These are phyloP conservation scores for Ephemerocybe angulata DNA, from an alignment of 768 basidiomycete genomes.

Conservation along the genomic window DNA sequence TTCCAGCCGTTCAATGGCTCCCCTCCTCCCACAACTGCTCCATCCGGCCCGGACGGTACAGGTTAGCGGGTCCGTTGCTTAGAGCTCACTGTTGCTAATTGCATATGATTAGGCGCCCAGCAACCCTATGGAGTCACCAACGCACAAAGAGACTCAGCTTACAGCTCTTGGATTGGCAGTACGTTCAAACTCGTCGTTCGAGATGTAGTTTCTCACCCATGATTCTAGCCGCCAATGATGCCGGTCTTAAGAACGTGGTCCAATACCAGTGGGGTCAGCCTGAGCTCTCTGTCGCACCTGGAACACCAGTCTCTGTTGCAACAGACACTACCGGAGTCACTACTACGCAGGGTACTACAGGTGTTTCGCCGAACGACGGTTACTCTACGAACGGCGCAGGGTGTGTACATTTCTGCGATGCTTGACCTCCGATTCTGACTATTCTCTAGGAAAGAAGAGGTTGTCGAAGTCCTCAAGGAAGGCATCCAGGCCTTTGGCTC, in stretches of 20 bases:
- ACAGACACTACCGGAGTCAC: background rate
- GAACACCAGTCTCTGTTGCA: slow-evolving; percentile 40
- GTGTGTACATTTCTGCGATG: slow-evolving; percentile 24
- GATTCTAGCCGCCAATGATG: slow-evolving; percentile 35
- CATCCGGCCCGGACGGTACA: slow-evolving; percentile 34
- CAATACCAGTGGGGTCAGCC: slow-evolving; percentile 61
- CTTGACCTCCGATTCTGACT: background rate
- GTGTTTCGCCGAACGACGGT: slow-evolving; percentile 64
- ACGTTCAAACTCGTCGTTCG: slow-evolving; percentile 13
- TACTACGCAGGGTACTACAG: slow-evolving; percentile 30
- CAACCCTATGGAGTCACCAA: slow-evolving; percentile 49
- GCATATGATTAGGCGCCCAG: slow-evolving; percentile 5
- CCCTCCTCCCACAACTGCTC: no score
- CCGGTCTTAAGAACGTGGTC: slow-evolving; percentile 41
- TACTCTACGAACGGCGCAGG: slow-evolving; percentile 43
- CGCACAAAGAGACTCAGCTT: slow-evolving; percentile 49
- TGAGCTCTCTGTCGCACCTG: slow-evolving; percentile 42
- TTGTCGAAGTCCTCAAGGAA: slow-evolving; percentile 27
- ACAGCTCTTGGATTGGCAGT: slow-evolving; percentile 51
- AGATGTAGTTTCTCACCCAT: background rate
- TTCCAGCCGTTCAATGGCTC: slow-evolving; percentile 65
- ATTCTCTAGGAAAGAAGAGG: slow-evolving; percentile 23
- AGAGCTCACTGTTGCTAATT: background rate
- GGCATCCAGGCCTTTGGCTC: slow-evolving; percentile 34
- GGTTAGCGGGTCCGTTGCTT: background rate